phyloP scores from a whole-genome alignment of 176 grass and related monocot species.

The Oryza coarctata region DNA sequence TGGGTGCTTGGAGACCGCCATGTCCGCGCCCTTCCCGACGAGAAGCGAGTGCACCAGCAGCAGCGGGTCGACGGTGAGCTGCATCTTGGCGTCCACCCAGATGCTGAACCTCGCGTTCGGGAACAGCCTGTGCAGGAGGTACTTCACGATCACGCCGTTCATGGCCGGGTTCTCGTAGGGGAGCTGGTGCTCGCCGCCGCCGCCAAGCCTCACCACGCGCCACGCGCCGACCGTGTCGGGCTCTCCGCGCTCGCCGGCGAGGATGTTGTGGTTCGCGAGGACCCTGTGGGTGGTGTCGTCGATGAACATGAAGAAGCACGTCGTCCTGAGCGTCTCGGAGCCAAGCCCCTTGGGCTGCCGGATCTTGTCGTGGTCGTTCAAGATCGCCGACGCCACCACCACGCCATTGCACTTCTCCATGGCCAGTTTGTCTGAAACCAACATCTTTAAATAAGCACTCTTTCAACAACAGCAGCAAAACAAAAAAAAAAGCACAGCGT shows the following conservation, averaged over 20 bases:
- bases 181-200: slow-evolving; percentile 15
- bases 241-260: not conserved
- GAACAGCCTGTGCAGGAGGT: slow-evolving; percentile 84
- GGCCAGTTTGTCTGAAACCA: slow-evolving; percentile 56
- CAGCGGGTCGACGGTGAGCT: slow-evolving; percentile 86
- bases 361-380: slow-evolving; percentile 89
- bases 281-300: slow-evolving; percentile 46
- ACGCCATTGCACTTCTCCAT: slow-evolving; percentile 72
- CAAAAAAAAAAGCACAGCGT: no score
- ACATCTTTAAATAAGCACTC: not conserved
- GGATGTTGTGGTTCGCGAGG: slow-evolving; percentile 50
- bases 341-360: slow-evolving; percentile 73
- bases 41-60: slow-evolving; percentile 75
- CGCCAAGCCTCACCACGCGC: slow-evolving; percentile 46
- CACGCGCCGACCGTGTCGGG: slow-evolving; percentile 50
- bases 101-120: slow-evolving; percentile 78
- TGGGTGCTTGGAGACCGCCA: slow-evolving; percentile 77
- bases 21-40: slow-evolving; percentile 37
- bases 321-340: slow-evolving; percentile 40
- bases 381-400: slow-evolving; percentile 78
- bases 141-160: slow-evolving; percentile 84
- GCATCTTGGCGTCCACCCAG: slow-evolving; percentile 90
- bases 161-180: slow-evolving; percentile 79
- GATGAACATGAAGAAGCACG: slow-evolving; percentile 94
- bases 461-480: no score